Conservation (phyloP, 2,329 filamentous ascomycete species). For the Colletotrichum sp. region DNA sequence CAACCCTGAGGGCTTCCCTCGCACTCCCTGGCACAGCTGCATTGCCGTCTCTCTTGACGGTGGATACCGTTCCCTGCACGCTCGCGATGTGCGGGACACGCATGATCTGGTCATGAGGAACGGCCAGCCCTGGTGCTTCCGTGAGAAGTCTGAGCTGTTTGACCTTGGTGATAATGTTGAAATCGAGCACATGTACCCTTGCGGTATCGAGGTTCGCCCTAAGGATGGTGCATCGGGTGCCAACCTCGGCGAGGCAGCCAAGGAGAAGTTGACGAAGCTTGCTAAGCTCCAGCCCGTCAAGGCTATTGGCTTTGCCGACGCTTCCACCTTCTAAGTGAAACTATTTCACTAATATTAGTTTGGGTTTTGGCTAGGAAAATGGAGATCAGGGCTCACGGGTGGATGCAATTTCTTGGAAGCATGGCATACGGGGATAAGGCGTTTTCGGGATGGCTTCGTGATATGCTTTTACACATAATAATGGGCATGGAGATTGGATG, state of each 20-base stretch:
- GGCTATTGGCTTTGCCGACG: slow-evolving; percentile 1
- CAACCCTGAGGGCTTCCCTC: slow-evolving; percentile 24
- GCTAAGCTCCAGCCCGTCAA: slow-evolving; percentile 3
- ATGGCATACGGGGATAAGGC: not conserved
- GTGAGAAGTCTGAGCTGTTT: slow-evolving; percentile 36
- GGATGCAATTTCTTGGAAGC: not conserved
- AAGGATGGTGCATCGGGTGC: not conserved
- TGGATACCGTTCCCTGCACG: slow-evolving; percentile 24
- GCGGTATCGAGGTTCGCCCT: slow-evolving; percentile 15
- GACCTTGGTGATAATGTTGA: slow-evolving; percentile 20
- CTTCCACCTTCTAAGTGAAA: not conserved
- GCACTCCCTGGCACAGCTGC: slow-evolving; percentile 37
- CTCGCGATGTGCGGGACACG: slow-evolving; percentile 25
- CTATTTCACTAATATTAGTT: no score
- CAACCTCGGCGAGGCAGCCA: not conserved
- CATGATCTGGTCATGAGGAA: slow-evolving; percentile 36
- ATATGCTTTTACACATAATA: not conserved
- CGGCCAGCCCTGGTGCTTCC: slow-evolving; percentile 37
- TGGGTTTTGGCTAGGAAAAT: not conserved
- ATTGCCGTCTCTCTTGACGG: slow-evolving; percentile 36
- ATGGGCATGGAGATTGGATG: fast-evolving
- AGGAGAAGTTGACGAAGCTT: slow-evolving; percentile 8
- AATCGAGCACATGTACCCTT: slow-evolving; percentile 23
- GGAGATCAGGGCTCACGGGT: not conserved
- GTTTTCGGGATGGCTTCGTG: not conserved